Evolutionary conservation across 768 basidiomycete species (phyloP).

Genomic region (Agrocybe chaxingu): DNA sequence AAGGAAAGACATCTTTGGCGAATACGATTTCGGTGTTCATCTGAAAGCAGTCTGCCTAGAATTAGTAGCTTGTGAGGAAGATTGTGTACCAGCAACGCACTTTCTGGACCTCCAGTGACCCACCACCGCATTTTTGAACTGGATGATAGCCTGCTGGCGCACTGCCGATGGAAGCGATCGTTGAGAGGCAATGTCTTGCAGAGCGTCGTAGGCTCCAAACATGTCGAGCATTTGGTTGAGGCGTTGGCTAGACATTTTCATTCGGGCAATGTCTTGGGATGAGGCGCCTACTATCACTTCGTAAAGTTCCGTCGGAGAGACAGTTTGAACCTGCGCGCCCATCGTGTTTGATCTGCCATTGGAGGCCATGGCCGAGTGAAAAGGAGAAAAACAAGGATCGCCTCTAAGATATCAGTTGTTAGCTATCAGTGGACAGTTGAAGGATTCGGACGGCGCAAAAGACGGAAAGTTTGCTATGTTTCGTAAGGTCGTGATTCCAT

Average conservation of each 20-base stretch:
- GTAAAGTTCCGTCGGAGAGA: constrained; percentile 63
- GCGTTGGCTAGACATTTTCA: constrained; percentile 50
- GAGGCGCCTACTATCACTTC: constrained; percentile 64
- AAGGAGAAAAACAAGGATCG: too few species aligned
- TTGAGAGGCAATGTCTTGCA: constrained; percentile 72
- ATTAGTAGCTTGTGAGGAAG: background rate
- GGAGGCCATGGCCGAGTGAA: constrained; percentile 22
- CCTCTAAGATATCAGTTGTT: too few species aligned
- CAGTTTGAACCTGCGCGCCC: constrained; percentile 36
- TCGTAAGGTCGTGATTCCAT: background rate
- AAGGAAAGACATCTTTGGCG: constrained; percentile 62
- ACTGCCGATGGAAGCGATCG: constrained; percentile 57
- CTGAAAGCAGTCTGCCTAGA: constrained; percentile 56
- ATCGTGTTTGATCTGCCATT: constrained; percentile 23
- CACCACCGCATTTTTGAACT: constrained; percentile 80
- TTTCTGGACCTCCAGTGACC: constrained; percentile 77
- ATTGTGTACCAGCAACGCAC: constrained; percentile 34
- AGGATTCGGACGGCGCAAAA: background rate
- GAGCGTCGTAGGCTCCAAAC: constrained; percentile 66
- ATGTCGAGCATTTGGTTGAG: constrained; percentile 67
- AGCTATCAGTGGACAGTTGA: background rate
- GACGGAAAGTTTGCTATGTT: background rate
- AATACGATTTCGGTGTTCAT: constrained; percentile 65
- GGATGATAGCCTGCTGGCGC: constrained; percentile 81
- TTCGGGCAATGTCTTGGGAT: constrained; percentile 63